phyloP scores from a whole-genome alignment of 352 stramenopile genomes.

The Pythium chondricola region DNA sequence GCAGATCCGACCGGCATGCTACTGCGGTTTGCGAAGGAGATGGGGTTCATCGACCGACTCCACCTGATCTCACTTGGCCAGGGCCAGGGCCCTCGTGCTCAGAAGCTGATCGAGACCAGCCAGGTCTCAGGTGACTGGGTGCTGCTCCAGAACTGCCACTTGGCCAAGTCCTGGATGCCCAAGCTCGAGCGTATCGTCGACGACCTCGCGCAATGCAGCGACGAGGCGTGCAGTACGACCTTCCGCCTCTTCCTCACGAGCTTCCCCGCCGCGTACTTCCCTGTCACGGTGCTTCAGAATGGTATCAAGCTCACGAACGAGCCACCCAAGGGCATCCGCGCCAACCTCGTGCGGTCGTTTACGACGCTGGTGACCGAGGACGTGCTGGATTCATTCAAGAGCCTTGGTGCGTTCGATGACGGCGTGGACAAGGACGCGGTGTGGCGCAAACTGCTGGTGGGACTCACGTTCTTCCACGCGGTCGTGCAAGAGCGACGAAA shows the following conservation, averaged over 20 bases:
- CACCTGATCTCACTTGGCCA: constrained; percentile 92
- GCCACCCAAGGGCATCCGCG: constrained; percentile 87
- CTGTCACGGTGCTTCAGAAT: constrained; percentile 89
- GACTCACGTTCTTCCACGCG: constrained; percentile 92
- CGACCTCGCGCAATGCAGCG: constrained; percentile 50
- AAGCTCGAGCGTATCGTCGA: constrained; percentile 90
- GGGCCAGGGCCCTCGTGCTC: constrained; percentile 87
- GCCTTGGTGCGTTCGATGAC: constrained; percentile 52
- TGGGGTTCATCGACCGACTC: constrained; percentile 80
- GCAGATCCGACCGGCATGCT: constrained; percentile 91
- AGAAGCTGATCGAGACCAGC: constrained; percentile 85
- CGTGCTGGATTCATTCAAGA: constrained; percentile 48
- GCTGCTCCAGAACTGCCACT: constrained; percentile 92
- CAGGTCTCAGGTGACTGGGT: constrained; percentile 89
- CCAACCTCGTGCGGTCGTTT: constrained; percentile 87
- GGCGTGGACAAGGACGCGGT: constrained; percentile 48
- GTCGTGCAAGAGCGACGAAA: constrained; percentile 93
- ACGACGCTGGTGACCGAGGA: constrained; percentile 82
- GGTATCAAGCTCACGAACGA: constrained; percentile 93
- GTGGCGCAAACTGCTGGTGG: constrained; percentile 89
- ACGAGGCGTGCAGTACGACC: constrained; percentile 44
- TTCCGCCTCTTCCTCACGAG: constrained; percentile 93
- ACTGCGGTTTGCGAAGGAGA: constrained; percentile 89
- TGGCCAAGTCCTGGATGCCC: constrained; percentile 93
- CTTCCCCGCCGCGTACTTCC: constrained; percentile 89